These are phyloP conservation scores for Aspergillus baeticus DNA, from an alignment of 495 filamentous ascomycete species.

Conservation along the genomic window DNA sequence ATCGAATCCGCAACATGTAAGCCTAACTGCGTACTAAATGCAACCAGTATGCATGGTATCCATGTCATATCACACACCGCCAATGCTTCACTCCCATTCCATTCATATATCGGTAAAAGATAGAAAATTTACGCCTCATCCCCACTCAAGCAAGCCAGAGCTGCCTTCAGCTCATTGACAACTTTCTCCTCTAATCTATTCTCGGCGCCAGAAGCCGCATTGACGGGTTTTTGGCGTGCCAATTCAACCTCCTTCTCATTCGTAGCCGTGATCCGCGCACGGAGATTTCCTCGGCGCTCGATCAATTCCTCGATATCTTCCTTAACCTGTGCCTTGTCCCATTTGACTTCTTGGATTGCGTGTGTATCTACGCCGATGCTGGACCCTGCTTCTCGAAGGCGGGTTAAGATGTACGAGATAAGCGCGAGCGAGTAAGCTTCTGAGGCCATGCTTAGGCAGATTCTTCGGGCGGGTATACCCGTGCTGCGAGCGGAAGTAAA, in stretches of 20 bases:
- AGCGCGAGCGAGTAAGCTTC: constrained; percentile 78
- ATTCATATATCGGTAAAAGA: neutral
- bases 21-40: neutral
- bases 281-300: constrained; percentile 55
- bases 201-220: constrained; percentile 38
- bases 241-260: constrained; percentile 68
- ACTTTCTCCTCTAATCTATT: constrained; percentile 73
- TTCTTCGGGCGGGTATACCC: constrained; percentile 40
- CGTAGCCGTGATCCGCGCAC: constrained; percentile 69
- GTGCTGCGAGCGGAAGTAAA: constrained; percentile 51
- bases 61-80: neutral
- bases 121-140: constrained; percentile 39
- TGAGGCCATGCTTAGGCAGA: constrained; percentile 67
- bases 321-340: constrained; percentile 65
- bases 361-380: constrained; percentile 55
- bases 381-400: constrained; percentile 57
- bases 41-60: too few relatives aligned
- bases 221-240: constrained; percentile 49
- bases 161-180: constrained; percentile 56
- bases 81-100: neutral
- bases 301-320: constrained; percentile 81
- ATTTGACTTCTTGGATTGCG: constrained; percentile 66
- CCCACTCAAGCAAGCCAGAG: constrained; percentile 39
- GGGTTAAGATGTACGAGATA: constrained; percentile 63
- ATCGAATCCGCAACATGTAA: neutral